Conservation (phyloP, 2,329 filamentous ascomycete genomes). For the Aspergillus costaricaensis region DNA sequence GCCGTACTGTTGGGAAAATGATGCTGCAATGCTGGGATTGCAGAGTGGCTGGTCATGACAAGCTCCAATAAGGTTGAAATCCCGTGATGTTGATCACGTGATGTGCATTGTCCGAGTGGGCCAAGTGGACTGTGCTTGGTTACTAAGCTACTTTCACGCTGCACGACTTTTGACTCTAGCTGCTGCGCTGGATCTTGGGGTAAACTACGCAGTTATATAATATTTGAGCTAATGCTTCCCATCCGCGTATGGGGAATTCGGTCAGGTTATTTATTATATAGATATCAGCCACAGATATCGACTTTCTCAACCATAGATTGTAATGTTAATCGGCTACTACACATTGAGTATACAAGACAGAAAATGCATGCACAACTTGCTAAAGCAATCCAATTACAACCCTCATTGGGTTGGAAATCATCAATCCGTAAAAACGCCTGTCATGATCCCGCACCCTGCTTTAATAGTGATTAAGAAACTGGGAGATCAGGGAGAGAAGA, state of each 20-base stretch:
- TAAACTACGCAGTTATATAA: no score
- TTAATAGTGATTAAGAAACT: conserved; percentile 10
- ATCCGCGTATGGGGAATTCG: no score
- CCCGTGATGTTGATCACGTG: background rate
- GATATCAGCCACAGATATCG: no score
- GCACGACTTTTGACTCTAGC: background rate
- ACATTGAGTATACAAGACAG: conserved; percentile 5
- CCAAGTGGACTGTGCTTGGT: background rate
- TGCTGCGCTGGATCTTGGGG: background rate
- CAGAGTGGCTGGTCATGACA: background rate
- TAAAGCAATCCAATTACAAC: conserved; percentile 11
- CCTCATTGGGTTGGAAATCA: background rate
- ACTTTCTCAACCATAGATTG: conserved; percentile 11
- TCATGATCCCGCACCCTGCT: conserved; percentile 10
- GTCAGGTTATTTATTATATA: no score
- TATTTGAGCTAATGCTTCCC: no score
- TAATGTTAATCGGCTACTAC: conserved; percentile 1
- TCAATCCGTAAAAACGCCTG: conserved; percentile 13
- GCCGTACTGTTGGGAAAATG: background rate
- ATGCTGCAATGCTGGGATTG: background rate
- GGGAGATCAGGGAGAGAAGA: conserved; percentile 11
- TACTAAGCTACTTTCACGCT: background rate
- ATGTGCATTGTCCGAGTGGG: background rate
- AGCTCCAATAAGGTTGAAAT: background rate
- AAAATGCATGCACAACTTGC: conserved; percentile 12